A percentile compares a stretch with the other conserved stretches of the same genome.
phyloP scores from a whole-genome alignment of 2,329 filamentous ascomycete species.

The Tricladium varicosporioides region DNA sequence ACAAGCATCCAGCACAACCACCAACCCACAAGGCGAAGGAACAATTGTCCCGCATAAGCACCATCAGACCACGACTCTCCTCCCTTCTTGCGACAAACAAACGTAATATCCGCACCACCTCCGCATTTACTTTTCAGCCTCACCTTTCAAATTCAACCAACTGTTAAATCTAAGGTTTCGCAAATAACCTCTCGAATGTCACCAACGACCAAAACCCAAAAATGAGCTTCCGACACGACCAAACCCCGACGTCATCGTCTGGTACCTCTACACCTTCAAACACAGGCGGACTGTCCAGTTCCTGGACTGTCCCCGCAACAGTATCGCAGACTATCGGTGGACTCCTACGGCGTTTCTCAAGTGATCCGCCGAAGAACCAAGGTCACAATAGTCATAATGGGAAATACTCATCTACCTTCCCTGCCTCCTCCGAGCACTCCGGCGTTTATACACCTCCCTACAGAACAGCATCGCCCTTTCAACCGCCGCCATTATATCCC shows the following conservation, averaged over 20 bases:
- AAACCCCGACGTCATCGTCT: constrained; percentile 17
- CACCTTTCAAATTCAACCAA: not conserved
- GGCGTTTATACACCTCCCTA: constrained; percentile 32
- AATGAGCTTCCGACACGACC: constrained; percentile 3
- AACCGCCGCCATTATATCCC: constrained; percentile 84
- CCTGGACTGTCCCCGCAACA: constrained; percentile 43
- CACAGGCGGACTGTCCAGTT: constrained; percentile 36
- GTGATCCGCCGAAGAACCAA: constrained; percentile 35
- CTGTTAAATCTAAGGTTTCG: not conserved
- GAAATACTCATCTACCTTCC: not conserved
- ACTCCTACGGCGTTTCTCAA: constrained; percentile 65
- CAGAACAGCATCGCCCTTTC: constrained; percentile 73
- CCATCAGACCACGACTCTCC: not conserved
- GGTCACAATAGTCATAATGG: not conserved
- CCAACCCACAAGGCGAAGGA: not conserved
- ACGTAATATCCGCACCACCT: not conserved
- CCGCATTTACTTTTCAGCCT: not conserved
- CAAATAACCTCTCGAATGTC: not conserved
- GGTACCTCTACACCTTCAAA: constrained; percentile 10
- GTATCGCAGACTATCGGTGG: constrained; percentile 54
- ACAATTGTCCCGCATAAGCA: not conserved
- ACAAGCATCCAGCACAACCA: not conserved
- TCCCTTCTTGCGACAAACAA: not conserved
- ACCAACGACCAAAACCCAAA: not conserved
- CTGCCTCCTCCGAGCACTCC: constrained; percentile 12